These are phyloP conservation scores for Corniculantispora saksenae DNA, from an alignment of 2,329 filamentous ascomycete genomes.

Conservation along the genomic window DNA sequence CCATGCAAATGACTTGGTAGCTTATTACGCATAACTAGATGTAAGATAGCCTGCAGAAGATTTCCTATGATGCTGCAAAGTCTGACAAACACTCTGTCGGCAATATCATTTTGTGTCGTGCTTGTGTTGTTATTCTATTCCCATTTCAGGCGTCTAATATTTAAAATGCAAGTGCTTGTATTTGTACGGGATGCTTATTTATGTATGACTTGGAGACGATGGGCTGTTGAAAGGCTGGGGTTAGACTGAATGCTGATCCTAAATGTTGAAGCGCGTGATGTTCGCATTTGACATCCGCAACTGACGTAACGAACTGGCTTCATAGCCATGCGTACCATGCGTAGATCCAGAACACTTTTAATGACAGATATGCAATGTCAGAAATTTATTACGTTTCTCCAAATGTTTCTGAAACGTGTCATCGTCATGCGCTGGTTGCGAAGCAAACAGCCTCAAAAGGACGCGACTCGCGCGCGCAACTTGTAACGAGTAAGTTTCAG, in stretches of 20 bases:
- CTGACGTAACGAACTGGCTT: background rate
- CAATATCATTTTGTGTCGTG: too few relatives aligned
- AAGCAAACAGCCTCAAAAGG: background rate
- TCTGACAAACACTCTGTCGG: too few relatives aligned
- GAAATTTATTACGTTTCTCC: background rate
- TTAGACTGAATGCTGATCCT: too few relatives aligned
- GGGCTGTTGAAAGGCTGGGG: too few relatives aligned
- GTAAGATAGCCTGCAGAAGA: too few relatives aligned
- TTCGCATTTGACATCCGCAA: background rate
- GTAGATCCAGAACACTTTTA: background rate
- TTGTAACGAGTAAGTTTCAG: background rate
- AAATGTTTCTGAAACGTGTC: constrained; percentile 1
- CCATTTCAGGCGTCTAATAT: too few relatives aligned
- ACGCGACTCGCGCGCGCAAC: background rate
- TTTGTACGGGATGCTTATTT: too few relatives aligned
- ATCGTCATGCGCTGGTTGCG: background rate
- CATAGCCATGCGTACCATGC: background rate
- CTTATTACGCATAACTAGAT: too few relatives aligned
- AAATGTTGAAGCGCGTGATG: background rate
- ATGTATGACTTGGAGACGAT: background rate
- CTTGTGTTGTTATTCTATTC: too few relatives aligned
- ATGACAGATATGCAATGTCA: background rate
- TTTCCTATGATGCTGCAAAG: too few relatives aligned
- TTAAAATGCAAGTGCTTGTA: too few relatives aligned
- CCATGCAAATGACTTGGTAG: background rate